A percentile compares a stretch with the other conserved stretches of the same genome.
Evolutionary conservation across 2,329 filamentous ascomycete genomes (phyloP).

Genomic region (Venturia asperata): DNA sequence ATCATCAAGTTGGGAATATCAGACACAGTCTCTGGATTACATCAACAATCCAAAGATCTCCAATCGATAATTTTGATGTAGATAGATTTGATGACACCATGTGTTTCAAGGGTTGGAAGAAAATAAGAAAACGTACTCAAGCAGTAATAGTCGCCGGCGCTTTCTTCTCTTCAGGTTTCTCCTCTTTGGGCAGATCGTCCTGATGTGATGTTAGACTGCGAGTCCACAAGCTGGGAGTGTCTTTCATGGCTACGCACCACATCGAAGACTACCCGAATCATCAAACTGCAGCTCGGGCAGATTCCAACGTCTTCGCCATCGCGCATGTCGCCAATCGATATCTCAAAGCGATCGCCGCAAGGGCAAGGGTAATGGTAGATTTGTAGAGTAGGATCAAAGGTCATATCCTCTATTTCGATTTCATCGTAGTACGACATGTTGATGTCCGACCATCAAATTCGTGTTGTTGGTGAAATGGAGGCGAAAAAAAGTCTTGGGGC

Average conservation of each 20-base stretch:
- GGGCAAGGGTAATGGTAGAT: constrained; percentile 96
- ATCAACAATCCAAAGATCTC: background rate
- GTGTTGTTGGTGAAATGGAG: background rate
- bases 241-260: constrained; percentile 42
- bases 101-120: too few relatives aligned
- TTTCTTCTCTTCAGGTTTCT: constrained; percentile 17
- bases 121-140: constrained; percentile 9
- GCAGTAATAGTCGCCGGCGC: constrained; percentile 4
- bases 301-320: constrained; percentile 94
- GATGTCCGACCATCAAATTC: background rate
- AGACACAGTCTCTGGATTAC: constrained; percentile 6
- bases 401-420: constrained; percentile 99
- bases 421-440: constrained; percentile 79
- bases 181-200: constrained; percentile 17
- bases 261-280: constrained; percentile 94
- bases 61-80: background rate
- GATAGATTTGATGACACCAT: constrained; percentile 12
- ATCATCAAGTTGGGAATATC: background rate
- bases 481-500: background rate
- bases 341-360: constrained; percentile 95
- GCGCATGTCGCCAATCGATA: constrained; percentile 71
- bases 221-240: background rate
- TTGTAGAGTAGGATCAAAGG: constrained; percentile 71
- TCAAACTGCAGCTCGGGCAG: constrained; percentile 92
- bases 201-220: constrained; percentile 6